These are phyloP conservation scores for Syzygium syzygioides DNA, from an alignment of 441 rosid genomes.

Conservation along the genomic window DNA sequence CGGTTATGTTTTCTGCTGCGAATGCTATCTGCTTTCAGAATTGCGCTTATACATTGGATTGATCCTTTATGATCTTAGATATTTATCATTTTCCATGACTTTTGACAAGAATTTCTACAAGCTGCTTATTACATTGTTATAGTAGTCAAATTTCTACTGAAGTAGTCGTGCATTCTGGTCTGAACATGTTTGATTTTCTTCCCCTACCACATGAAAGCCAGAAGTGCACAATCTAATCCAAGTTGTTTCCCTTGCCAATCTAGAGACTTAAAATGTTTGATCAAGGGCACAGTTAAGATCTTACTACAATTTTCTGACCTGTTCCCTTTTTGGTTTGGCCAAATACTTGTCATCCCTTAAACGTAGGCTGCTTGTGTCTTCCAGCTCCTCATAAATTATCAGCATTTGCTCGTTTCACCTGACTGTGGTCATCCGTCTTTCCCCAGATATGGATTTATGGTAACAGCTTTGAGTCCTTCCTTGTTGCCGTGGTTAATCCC, in stretches of 20 bases:
- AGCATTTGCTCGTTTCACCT: neutral
- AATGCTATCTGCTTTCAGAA: neutral
- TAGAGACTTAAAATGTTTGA: neutral
- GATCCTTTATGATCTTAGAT: neutral
- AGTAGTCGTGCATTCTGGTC: neutral
- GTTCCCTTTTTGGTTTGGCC: neutral
- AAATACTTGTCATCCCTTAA: neutral
- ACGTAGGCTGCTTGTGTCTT: neutral
- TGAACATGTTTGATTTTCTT: neutral
- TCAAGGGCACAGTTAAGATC: neutral
- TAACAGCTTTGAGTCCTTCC: slow-evolving; percentile 84
- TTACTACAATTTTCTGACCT: neutral
- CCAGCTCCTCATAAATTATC: neutral
- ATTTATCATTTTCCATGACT: neutral
- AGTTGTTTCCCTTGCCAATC: neutral
- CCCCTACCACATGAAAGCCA: neutral
- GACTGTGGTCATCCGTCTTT: neutral
- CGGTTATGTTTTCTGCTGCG: neutral
- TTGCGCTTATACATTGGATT: neutral
- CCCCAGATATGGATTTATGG: slow-evolving; percentile 92
- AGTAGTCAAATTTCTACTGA: neutral
- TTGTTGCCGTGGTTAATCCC: slow-evolving; percentile 75
- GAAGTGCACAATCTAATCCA: neutral
- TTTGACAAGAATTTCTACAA: neutral
- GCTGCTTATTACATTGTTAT: neutral